Evolutionary conservation across 805 yeast genomes (phyloP), one percentile per base, ranked within the genome.

Genomic region (Yamadazyma sp.): DNA sequence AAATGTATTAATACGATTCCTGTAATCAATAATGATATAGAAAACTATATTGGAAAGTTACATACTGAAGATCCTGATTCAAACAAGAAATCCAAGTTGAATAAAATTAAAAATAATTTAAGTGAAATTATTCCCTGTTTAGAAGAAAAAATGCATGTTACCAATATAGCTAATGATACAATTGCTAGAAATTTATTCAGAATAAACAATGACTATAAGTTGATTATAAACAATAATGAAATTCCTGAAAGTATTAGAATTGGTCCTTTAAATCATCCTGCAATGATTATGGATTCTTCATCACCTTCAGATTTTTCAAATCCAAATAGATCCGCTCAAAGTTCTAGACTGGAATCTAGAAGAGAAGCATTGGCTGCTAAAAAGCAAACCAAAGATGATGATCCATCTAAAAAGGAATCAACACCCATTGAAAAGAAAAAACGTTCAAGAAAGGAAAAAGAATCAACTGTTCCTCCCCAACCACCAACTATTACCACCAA

Each of bases 141-240:
- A 36, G 98, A 91, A 55, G 97, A 93, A 56, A 93, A 93, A 60
- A 87, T 93, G 94, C 97, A 91, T 57, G 96, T 93, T 27, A 91
- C 97, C 4, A 82, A 91, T 1, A 81, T 86, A 25, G 96, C 97
- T 15, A 74, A 86, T 20, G 97, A 89, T 48, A 73, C 81, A 9
- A 72, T 88, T 30, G 63, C 71, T 20, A 77, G 80, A 39, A 84
- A 86, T 50, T 62, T 86, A 36, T 72, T 69, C 33, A 70, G 97
- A 33, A 71, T 93, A 44, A 85, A 89, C 53, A 77, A 82, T 47
- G 95, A 86, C 52, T 89, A 78, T 64, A 84, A 83, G 31, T 66
- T 82, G 31, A 83, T 91, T 17, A 62, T 82, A 30, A 65, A 73
- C 38, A 78, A 80, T 49, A 69, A 75, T 49, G 98, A 93, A 60